These are phyloP conservation scores for Didymellaceae sp. DNA, from an alignment of 2,329 filamentous ascomycete genomes.

Conservation along the genomic window DNA sequence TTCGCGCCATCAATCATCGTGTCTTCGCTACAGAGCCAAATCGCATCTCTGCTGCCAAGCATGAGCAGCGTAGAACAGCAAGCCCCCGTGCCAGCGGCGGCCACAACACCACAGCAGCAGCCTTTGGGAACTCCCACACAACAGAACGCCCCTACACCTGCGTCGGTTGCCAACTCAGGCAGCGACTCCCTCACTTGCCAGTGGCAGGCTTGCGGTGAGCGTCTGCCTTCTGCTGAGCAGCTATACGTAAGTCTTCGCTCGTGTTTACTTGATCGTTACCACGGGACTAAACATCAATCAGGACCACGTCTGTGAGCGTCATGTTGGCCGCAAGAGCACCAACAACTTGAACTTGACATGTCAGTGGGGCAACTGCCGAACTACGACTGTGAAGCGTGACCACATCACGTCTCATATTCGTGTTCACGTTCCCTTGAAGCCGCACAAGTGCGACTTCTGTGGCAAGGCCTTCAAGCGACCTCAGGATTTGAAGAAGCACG, in stretches of 20 bases:
- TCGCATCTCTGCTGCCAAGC: constrained; percentile 20
- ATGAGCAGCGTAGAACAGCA: constrained; percentile 29
- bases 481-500: constrained; percentile 98
- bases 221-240: constrained; percentile 63
- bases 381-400: constrained; percentile 96
- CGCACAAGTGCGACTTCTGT: constrained; percentile 98
- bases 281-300: constrained; percentile 49
- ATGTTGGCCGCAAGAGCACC: constrained; percentile 98
- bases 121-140: constrained; percentile 43
- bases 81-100: constrained; percentile 31
- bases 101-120: constrained; percentile 39
- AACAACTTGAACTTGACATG: constrained; percentile 98
- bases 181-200: constrained; percentile 62
- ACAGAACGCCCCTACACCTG: constrained; percentile 41
- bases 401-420: constrained; percentile 99
- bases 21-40: constrained; percentile 21
- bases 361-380: constrained; percentile 95
- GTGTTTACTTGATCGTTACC: constrained; percentile 15
- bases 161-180: constrained; percentile 36
- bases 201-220: constrained; percentile 68
- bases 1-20: constrained; percentile 20
- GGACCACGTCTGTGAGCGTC: constrained; percentile 98
- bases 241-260: constrained; percentile 62
- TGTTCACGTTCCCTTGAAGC: constrained; percentile 97
- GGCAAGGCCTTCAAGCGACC: constrained; percentile 99